Percentiles rank a stretch among this genome's conserved stretches.
These are phyloP conservation scores for Fusarium illudens DNA, from an alignment of 2,329 filamentous ascomycete species.

Conservation along the genomic window DNA sequence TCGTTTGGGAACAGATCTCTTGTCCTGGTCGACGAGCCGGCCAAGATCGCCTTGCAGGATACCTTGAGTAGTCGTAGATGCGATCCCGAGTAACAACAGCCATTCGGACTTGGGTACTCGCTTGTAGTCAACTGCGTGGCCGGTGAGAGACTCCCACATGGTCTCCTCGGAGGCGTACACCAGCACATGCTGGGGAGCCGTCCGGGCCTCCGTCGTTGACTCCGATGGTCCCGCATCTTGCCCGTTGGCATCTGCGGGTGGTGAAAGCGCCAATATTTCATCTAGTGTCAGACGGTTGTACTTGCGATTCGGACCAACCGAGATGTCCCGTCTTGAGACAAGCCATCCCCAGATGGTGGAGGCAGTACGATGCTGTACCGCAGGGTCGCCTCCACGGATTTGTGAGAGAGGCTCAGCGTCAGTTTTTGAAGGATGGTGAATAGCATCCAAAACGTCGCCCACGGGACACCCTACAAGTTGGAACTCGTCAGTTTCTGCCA, in stretches of 20 bases:
- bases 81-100: conserved; percentile 66
- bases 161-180: conserved; percentile 63
- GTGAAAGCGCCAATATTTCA: conserved; percentile 41
- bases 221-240: conserved; percentile 9
- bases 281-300: conserved; percentile 52
- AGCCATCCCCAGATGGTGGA: conserved; percentile 50
- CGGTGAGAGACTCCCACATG: conserved; percentile 67
- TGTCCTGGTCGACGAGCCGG: conserved; percentile 67
- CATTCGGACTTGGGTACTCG: conserved; percentile 67
- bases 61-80: conserved; percentile 61
- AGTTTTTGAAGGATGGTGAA: conserved; percentile 39
- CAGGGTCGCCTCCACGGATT: conserved; percentile 10
- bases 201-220: not conserved
- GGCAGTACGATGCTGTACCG: conserved; percentile 41
- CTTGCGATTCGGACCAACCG: conserved; percentile 45
- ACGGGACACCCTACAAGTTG: conserved; percentile 44
- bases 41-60: conserved; percentile 69
- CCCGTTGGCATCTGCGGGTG: not conserved
- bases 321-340: conserved; percentile 47
- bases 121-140: conserved; percentile 67
- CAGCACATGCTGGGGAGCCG: conserved; percentile 27
- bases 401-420: conserved; percentile 23
- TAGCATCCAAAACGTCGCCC: conserved; percentile 45
- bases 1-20: conserved; percentile 68
- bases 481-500: conserved; percentile 15